These are phyloP conservation scores for Cardamine occulta DNA, from an alignment of 345 rosid species.

Conservation along the genomic window DNA sequence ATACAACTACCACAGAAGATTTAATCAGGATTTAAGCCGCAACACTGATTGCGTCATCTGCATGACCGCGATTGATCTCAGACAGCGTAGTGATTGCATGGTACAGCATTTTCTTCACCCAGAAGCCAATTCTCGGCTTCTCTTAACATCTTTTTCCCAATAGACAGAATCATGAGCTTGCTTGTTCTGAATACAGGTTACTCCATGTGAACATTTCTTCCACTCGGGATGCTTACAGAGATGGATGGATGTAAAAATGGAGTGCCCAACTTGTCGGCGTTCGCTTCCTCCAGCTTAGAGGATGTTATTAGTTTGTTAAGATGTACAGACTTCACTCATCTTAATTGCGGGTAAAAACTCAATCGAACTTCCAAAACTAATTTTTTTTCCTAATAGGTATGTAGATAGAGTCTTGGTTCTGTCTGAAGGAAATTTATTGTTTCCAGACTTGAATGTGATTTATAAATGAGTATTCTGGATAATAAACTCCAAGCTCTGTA, in stretches of 20 bases:
- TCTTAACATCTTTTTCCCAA: background rate
- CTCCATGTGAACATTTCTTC: conserved; percentile 96
- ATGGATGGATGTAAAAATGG: conserved; percentile 99
- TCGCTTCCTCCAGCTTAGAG: conserved; percentile 76
- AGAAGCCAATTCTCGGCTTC: conserved; percentile 33
- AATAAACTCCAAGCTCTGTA: conserved; percentile 4
- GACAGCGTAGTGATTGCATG: conserved; percentile 82
- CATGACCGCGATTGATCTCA: conserved; percentile 86
- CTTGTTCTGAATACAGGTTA: conserved; percentile 59
- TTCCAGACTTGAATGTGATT: background rate
- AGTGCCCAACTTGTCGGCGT: conserved; percentile 98
- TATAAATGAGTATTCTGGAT: background rate
- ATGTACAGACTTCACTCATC: conserved; percentile 28
- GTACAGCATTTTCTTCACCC: conserved; percentile 47
- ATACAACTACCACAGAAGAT: conserved; percentile 81
- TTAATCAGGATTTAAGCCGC: conserved; percentile 56
- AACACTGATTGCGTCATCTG: conserved; percentile 90
- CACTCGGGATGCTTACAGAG: conserved; percentile 94
- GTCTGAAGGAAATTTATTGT: conserved; percentile 8
- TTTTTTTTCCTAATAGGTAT: conserved; percentile 1
- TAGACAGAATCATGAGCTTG: conserved; percentile 15
- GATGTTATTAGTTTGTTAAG: conserved; percentile 31
- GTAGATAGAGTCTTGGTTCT: conserved; percentile 18
- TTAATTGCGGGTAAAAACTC: conserved; percentile 39
- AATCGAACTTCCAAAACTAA: background rate